Conservation (phyloP, 805 yeast species). For the Kodamaea neixiangensis region DNA sequence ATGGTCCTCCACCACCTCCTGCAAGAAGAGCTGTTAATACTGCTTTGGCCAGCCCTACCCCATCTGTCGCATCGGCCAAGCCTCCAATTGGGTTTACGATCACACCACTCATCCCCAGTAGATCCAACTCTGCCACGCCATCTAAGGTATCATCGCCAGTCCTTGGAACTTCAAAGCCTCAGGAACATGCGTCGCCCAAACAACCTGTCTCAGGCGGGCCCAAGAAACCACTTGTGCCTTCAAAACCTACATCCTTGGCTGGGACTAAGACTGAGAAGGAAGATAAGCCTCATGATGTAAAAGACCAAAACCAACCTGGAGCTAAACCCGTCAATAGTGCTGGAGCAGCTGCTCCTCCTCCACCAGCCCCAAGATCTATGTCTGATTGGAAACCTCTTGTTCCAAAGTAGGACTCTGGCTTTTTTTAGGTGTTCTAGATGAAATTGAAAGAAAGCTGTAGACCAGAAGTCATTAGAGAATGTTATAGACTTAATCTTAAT, state of each 20-base stretch:
- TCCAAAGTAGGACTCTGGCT: conserved; percentile 38
- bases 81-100: conserved; percentile 38
- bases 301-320: not conserved
- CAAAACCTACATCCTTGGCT: conserved; percentile 33
- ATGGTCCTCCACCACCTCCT: conserved; percentile 21
- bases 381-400: conserved; percentile 55
- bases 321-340: not conserved
- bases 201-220: conserved; percentile 1
- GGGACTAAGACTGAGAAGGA: conserved; percentile 16
- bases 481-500: not conserved
- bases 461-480: not conserved
- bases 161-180: conserved; percentile 25
- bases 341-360: conserved; percentile 2
- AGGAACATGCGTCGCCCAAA: conserved; percentile 2
- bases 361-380: conserved; percentile 24
- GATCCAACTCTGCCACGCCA: conserved; percentile 22
- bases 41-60: conserved; percentile 11
- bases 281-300: not conserved
- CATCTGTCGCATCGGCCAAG: conserved; percentile 15
- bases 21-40: conserved; percentile 15
- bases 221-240: conserved; percentile 37
- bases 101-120: conserved; percentile 41
- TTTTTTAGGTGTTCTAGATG: not conserved
- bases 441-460: not conserved
- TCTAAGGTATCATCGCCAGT: conserved; percentile 19